Evolutionary conservation across 2,329 filamentous ascomycete genomes (phyloP).

Genomic region (Gremmenia infestans): DNA sequence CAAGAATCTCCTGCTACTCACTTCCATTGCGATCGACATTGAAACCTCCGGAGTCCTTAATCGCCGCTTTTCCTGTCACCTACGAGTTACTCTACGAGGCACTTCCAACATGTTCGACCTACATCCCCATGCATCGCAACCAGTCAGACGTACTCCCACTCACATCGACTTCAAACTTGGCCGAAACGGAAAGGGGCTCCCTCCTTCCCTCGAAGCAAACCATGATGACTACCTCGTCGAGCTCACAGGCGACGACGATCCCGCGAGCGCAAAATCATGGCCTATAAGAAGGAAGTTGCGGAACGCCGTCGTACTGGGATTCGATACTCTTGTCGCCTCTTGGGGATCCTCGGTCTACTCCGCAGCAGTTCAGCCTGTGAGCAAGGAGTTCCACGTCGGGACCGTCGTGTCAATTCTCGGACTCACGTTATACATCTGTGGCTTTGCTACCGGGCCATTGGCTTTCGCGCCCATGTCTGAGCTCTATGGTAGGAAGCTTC

Average conservation of each 20-base stretch:
- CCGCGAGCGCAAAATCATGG: conserved; percentile 12
- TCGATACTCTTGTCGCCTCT: conserved; percentile 7
- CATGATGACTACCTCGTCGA: conserved; percentile 11
- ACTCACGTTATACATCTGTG: conserved; percentile 39
- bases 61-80: too few relatives aligned
- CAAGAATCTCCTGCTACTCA: too few relatives aligned
- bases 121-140: background rate
- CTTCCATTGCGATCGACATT: too few relatives aligned
- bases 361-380: conserved; percentile 34
- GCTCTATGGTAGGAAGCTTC: conserved; percentile 12
- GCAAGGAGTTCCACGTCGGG: conserved; percentile 35
- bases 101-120: conserved; percentile 1
- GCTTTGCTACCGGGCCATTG: conserved; percentile 21
- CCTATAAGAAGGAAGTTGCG: background rate
- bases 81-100: too few relatives aligned
- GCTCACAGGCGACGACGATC: conserved; percentile 6
- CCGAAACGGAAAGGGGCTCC: background rate
- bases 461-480: conserved; percentile 14
- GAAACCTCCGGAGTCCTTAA: too few relatives aligned
- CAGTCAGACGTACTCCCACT: background rate
- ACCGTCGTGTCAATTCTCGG: conserved; percentile 37
- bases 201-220: conserved; percentile 1
- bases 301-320: conserved; percentile 4
- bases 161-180: background rate
- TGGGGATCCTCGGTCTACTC: conserved; percentile 25